These are phyloP conservation scores for Arachnopeziza araneosa DNA, from an alignment of 2,329 filamentous ascomycete genomes.

Conservation along the genomic window DNA sequence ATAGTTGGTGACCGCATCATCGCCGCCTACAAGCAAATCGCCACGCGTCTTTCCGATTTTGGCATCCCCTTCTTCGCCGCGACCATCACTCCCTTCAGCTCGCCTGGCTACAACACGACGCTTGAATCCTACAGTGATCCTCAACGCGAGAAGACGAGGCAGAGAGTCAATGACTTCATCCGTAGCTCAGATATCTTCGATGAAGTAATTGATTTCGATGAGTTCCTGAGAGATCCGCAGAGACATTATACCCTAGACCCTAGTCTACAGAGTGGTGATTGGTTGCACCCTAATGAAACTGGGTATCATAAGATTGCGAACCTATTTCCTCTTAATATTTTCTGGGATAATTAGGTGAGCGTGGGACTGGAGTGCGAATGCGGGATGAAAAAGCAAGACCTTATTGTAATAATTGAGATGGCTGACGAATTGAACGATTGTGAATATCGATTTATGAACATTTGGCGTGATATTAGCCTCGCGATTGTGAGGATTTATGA, in stretches of 20 bases:
- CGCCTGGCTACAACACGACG: slow-evolving; percentile 22
- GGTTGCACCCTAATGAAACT: slow-evolving; percentile 54
- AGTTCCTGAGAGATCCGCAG: slow-evolving; percentile 45
- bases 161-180: slow-evolving; percentile 57
- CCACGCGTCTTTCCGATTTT: slow-evolving; percentile 45
- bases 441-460: no score
- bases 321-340: slow-evolving; percentile 50
- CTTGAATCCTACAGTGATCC: slow-evolving; percentile 49
- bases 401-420: no score
- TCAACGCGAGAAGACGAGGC: slow-evolving; percentile 49
- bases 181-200: slow-evolving; percentile 51
- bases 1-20: slow-evolving; percentile 46
- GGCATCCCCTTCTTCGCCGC: slow-evolving; percentile 55
- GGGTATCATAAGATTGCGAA: slow-evolving; percentile 57
- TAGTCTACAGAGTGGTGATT: slow-evolving; percentile 56
- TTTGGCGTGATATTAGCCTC: no score
- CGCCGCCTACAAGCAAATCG: slow-evolving; percentile 53
- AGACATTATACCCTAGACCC: slow-evolving; percentile 43
- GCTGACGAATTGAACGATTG: no score
- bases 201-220: slow-evolving; percentile 57
- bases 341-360: slow-evolving; percentile 26
- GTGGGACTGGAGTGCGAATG: not conserved
- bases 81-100: slow-evolving; percentile 60
- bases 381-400: not conserved
- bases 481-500: no score